These are phyloP conservation scores for Chalciporus sp. DNA, from an alignment of 1,284 basidiomycete species.

Conservation along the genomic window DNA sequence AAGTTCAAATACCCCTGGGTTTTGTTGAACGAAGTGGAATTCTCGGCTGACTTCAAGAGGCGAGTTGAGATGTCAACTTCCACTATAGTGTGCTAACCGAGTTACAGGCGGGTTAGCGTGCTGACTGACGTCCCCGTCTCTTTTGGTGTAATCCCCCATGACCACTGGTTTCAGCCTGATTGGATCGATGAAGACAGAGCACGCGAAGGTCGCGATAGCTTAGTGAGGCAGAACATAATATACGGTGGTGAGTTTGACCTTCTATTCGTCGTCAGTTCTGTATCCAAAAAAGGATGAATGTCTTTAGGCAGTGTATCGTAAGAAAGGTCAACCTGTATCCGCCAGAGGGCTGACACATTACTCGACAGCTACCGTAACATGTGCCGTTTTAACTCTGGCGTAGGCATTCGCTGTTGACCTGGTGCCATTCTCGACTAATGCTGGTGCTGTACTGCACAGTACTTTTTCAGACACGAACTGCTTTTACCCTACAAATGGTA, in stretches of 20 bases:
- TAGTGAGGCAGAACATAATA: conserved; percentile 66
- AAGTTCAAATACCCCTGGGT: conserved; percentile 72
- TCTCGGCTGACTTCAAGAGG: conserved; percentile 70
- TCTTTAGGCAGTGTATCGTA: conserved; percentile 53
- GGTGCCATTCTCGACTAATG: conserved; percentile 6
- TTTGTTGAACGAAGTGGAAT: conserved; percentile 71
- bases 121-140: conserved; percentile 55
- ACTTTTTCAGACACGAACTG: conserved; percentile 78
- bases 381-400: conserved; percentile 87
- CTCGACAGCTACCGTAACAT: conserved; percentile 65
- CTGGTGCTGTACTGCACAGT: conserved; percentile 41
- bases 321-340: conserved; percentile 25
- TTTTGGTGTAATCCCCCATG: conserved; percentile 73
- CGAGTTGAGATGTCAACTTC: conserved; percentile 27
- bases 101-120: conserved; percentile 54
- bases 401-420: conserved; percentile 38
- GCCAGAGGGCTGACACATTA: conserved; percentile 6
- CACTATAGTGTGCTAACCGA: conserved; percentile 15
- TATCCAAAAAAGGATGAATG: not conserved
- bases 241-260: conserved; percentile 54
- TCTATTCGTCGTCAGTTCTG: not conserved
- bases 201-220: conserved; percentile 57
- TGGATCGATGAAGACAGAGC: conserved; percentile 81
- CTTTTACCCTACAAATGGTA: conserved; percentile 79
- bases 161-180: conserved; percentile 81